Base-by-base conservation (phyloP, 164 flowering plant species). In the Saururus chinensis region DNA sequence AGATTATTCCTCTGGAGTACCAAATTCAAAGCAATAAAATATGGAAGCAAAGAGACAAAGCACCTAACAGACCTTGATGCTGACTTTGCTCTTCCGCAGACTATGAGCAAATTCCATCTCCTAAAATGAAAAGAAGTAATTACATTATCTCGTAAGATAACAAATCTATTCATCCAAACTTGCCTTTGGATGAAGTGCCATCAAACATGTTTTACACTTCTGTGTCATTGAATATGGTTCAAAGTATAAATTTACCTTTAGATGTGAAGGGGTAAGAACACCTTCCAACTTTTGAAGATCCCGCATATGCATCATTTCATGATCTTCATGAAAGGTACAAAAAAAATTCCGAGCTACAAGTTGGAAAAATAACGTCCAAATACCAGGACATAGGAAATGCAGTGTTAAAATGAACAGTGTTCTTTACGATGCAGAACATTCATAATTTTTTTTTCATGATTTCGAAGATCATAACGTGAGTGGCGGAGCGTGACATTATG, bases 271-370 rank as follows among this genome's bases (percentile, higher is more conserved):
- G 53, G 96, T 80, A 64, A 95, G 87, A 68, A 95, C 83, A 41
- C 96, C 96, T 79, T 95, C 96, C 74, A 95, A 79, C 76, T 83
- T 95, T 67, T 84, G 93, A n/a, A 95, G 86, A 74, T 95, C 99
- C 64, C 96, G 71, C 59, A 64, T 70, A 73, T 95, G 93, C 83
- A 82, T 67, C 82, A 84, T 61, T 65, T 91, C 97, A 80, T 95
- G 99, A 73, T 91, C 96, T 74, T 88, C 95, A 53, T 96, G 93
- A 67, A 85, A 95, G 73, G 66, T 81, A 73, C 70, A 84, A 72
- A 91, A 95, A 63, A 95, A 95, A n/a, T 71, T 68, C 57, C 96
- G 78, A 19, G 97, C 97, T 88, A 78, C 40, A 61, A 35, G 1
- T 45, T 12, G 14, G 4, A 8, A 45, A 12, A 45, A 12, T 17